Conservation (phyloP, 2,329 filamentous ascomycete genomes). For the Ophiosphaerella korrae region DNA sequence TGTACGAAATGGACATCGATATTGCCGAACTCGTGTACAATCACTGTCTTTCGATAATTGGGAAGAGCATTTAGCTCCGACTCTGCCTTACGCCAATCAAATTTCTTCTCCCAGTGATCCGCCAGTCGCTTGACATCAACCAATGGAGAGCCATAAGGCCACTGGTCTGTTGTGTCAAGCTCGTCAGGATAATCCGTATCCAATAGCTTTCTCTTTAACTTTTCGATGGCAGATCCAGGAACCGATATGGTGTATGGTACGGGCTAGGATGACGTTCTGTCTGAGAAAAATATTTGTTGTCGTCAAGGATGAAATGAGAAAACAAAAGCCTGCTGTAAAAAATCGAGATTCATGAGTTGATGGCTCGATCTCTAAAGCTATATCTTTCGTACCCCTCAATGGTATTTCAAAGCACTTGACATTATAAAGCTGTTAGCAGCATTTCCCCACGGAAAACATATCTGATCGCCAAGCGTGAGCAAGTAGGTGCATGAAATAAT, state of each 20-base stretch:
- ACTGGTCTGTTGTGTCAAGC: conserved; percentile 49
- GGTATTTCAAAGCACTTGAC: conserved; percentile 15
- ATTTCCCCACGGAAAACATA: not conserved
- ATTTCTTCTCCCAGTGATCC: conserved; percentile 60
- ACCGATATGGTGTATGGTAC: conserved; percentile 36
- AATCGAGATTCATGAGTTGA: not conserved
- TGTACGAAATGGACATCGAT: conserved; percentile 70
- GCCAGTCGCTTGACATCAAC: conserved; percentile 64
- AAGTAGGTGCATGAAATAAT: not conserved
- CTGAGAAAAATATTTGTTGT: not conserved
- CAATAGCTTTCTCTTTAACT: conserved; percentile 62
- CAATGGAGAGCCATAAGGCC: conserved; percentile 66
- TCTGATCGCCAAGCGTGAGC: not conserved
- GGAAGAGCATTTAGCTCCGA: conserved; percentile 63
- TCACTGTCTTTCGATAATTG: conserved; percentile 61
- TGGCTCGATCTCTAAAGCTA: not conserved
- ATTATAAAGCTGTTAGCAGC: conserved; percentile 1
- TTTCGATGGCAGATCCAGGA: conserved; percentile 54
- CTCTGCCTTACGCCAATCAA: conserved; percentile 68
- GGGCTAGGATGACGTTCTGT: conserved; percentile 15
- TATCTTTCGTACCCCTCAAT: conserved; percentile 7
- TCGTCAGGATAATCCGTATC: conserved; percentile 63
- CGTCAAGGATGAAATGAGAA: not conserved
- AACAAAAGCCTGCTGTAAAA: not conserved
- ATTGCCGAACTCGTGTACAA: conserved; percentile 63